Percentiles rank a stretch among this genome's conserved stretches.
Conservation (phyloP, 805 yeast genomes). For the Candida boleticola region DNA sequence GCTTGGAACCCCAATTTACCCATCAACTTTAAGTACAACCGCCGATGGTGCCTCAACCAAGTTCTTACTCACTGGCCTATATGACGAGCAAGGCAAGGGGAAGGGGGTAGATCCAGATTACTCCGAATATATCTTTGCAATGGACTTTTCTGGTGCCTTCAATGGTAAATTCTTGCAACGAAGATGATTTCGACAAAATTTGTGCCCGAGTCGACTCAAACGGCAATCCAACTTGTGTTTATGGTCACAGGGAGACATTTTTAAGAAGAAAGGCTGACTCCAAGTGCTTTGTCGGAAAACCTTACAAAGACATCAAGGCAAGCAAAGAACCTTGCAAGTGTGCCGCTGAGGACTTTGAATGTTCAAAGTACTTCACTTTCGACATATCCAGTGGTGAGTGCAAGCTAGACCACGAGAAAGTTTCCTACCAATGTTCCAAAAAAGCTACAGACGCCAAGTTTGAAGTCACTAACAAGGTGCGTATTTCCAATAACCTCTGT, state of each 20-base stretch:
- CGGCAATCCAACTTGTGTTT: constrained; percentile 50
- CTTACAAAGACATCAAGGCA: constrained; percentile 46
- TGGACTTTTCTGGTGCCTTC: constrained; percentile 62
- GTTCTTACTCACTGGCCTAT: constrained; percentile 50
- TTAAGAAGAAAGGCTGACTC: constrained; percentile 63
- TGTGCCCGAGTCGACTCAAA: constrained; percentile 44
- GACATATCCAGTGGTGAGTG: constrained; percentile 42
- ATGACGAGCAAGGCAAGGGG: constrained; percentile 8
- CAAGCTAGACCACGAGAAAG: constrained; percentile 30
- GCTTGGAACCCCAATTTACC: constrained; percentile 44
- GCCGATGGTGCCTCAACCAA: constrained; percentile 68
- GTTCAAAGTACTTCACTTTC: constrained; percentile 48
- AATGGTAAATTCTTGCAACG: constrained; percentile 42
- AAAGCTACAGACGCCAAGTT: constrained; percentile 15
- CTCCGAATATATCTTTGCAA: constrained; percentile 25
- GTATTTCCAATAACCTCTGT: constrained; percentile 48
- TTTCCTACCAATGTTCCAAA: constrained; percentile 23
- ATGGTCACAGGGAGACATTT: constrained; percentile 67
- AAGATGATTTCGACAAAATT: constrained; percentile 65
- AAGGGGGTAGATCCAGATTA: constrained; percentile 7
- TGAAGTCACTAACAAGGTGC: constrained; percentile 36
- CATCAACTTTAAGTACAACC: constrained; percentile 50
- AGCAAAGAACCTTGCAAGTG: constrained; percentile 63
- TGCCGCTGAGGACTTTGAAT: constrained; percentile 65
- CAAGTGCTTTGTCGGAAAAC: constrained; percentile 55